These are phyloP conservation scores for Yarrowia hollandica DNA, from an alignment of 805 yeast genomes.

Conservation along the genomic window DNA sequence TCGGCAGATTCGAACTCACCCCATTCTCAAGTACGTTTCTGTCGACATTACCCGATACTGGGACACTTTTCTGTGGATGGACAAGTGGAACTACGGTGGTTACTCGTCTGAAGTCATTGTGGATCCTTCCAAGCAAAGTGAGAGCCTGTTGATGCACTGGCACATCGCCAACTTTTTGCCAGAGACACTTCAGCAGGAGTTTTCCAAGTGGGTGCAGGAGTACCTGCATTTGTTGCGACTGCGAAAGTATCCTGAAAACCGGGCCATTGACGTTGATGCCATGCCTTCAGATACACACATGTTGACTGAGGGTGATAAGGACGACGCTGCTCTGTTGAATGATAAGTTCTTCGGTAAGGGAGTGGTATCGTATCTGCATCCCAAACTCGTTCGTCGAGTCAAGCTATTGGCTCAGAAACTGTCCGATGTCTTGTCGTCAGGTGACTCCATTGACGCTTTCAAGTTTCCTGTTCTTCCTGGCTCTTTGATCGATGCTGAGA, in stretches of 20 bases:
- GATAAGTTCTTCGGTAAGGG: constrained; percentile 44
- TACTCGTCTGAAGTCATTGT: constrained; percentile 40
- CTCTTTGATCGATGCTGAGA: constrained; percentile 50
- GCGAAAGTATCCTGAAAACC: constrained; percentile 51
- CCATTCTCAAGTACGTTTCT: constrained; percentile 80
- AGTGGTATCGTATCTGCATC: constrained; percentile 51
- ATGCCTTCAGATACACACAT: not conserved
- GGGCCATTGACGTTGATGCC: not conserved
- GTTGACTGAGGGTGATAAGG: constrained; percentile 11
- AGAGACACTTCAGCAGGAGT: constrained; percentile 70
- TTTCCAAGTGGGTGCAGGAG: constrained; percentile 81
- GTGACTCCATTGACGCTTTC: constrained; percentile 63
- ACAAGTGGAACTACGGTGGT: constrained; percentile 84
- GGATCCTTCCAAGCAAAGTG: constrained; percentile 31
- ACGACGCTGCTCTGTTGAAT: constrained; percentile 30
- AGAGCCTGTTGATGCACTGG: constrained; percentile 65
- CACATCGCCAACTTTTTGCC: constrained; percentile 77
- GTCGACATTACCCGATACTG: constrained; percentile 73
- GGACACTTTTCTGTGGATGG: constrained; percentile 97
- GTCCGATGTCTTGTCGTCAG: constrained; percentile 67
- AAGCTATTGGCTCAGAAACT: constrained; percentile 67
- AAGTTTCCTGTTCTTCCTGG: constrained; percentile 79
- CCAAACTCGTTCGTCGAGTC: constrained; percentile 65
- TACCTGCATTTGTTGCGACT: constrained; percentile 55
- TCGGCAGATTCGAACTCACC: constrained; percentile 74